phyloP scores from a whole-genome alignment of 306 rosid genomes.

The Rubus idaeus region DNA sequence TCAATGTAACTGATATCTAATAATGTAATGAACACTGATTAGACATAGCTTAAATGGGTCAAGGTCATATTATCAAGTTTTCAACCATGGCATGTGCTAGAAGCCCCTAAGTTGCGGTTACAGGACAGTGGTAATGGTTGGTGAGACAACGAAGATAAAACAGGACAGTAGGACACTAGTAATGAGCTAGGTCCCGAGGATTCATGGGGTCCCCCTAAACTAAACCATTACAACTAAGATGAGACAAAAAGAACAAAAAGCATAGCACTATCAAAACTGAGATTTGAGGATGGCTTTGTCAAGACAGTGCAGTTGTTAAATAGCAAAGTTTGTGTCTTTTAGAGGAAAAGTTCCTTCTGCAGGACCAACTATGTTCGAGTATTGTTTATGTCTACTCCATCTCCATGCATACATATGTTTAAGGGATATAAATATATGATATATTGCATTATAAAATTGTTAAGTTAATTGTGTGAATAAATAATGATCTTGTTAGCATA shows the following conservation, averaged over 20 bases:
- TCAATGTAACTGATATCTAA: conserved; percentile 14
- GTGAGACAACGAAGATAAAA: background rate
- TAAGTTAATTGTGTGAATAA: no score
- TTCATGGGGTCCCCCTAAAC: background rate
- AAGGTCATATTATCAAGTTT: background rate
- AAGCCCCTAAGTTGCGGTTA: background rate
- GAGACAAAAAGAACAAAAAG: background rate
- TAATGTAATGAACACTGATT: background rate
- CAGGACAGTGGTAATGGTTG: background rate
- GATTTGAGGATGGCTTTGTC: conserved; percentile 3
- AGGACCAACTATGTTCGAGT: background rate
- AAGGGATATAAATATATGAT: no score
- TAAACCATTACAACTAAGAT: background rate
- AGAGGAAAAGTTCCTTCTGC: background rate
- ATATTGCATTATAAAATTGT: no score
- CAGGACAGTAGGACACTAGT: background rate
- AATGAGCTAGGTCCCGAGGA: background rate
- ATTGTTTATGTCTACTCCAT: background rate
- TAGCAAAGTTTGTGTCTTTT: background rate
- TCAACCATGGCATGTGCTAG: conserved; percentile 17
- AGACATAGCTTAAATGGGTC: background rate
- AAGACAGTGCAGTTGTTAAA: background rate
- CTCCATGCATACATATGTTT: background rate
- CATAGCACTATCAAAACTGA: background rate
- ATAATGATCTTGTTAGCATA: no score